Conservation (phyloP, 2,329 filamentous ascomycete genomes). For the Penicillium concentricum region DNA sequence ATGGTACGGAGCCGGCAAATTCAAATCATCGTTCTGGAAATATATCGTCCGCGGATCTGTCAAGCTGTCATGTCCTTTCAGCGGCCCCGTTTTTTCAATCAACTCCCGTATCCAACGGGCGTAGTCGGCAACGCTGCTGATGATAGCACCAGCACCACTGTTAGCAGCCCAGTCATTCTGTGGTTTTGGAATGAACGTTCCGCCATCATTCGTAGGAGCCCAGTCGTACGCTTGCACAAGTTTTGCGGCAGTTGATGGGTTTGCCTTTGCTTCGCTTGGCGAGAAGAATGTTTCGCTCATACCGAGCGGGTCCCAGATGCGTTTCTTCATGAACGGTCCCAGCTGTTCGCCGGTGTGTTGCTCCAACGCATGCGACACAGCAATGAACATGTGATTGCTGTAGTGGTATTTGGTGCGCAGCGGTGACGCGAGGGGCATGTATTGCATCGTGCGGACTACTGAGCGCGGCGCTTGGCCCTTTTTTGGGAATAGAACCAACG, state of each 20-base stretch:
- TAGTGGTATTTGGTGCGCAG: conserved; percentile 23
- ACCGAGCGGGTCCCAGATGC: conserved; percentile 23
- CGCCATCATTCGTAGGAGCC: conserved; percentile 2
- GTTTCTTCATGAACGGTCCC: conserved; percentile 12
- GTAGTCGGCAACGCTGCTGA: conserved; percentile 28
- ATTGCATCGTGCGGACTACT: conserved; percentile 17
- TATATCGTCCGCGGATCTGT: conserved; percentile 12
- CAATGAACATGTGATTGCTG: conserved; percentile 26
- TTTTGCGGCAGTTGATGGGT: conserved; percentile 1
- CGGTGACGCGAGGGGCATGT: conserved; percentile 17
- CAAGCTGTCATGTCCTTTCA: conserved; percentile 17
- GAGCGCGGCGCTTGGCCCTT: conserved; percentile 7
- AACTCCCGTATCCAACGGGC: conserved; percentile 22
- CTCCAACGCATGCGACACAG: conserved; percentile 20
- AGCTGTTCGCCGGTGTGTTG: conserved; percentile 9
- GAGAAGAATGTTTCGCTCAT: conserved; percentile 27
- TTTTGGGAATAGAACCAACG: background rate
- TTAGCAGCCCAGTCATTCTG: conserved; percentile 15
- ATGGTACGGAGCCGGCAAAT: conserved; percentile 16
- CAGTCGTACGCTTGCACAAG: conserved; percentile 22
- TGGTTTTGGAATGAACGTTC: conserved; percentile 8
- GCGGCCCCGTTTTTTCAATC: conserved; percentile 16
- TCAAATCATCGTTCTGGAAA: conserved; percentile 5
- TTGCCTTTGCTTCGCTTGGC: conserved; percentile 11
- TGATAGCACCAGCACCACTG: conserved; percentile 21